Base-by-base conservation (phyloP, 345 rosid genomes). In the Geranium rotundifolium region DNA sequence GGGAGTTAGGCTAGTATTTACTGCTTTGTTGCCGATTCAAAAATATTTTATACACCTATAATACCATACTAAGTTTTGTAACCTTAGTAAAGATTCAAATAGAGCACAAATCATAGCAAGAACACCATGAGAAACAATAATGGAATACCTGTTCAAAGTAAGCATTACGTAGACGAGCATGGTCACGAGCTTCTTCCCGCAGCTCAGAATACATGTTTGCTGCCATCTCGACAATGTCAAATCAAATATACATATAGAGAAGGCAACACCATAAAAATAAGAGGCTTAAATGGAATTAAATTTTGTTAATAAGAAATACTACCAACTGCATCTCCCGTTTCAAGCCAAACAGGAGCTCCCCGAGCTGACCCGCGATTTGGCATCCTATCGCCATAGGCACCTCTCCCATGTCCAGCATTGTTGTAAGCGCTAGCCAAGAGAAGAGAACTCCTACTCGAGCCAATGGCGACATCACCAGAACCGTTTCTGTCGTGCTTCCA, bases 291-390 rank as follows among this genome's bases (percentile, higher is more conserved):
- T 63, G 64, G 66, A 68, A 67, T 69, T 68, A 69, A 75, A 39
- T 64, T 67, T 49, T 69, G 68, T 59, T 54, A 64, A 67, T 65
- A 70, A 66, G 68, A 75, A 74, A 78, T 59, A 74, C 82, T 95
- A 95, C 97, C 99, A 69, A 95, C 99, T 61, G 95, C 85, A 65
- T 95, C 99, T 69, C 99, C 97, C 31, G 99, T 95, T 78, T 95
- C 97, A 72, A 95, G 88, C 99, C 96, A 95, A 39, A 81, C 79
- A 71, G 97, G 97, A 75, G 99, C 68, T 63, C 84, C 56, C 60
- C 88, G 89, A 75, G 75, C 77, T 66, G 90, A 81, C 65, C 83
- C 77, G 54, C 81, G 89, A 72, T 54, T 82, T 69, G 80, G 97
- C 58, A 73, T 66, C 79, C 87, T 86, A 62, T 88, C 91, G 54